phyloP scores from a whole-genome alignment of 352 stramenopile genomes.

The Bremia lactucae region DNA sequence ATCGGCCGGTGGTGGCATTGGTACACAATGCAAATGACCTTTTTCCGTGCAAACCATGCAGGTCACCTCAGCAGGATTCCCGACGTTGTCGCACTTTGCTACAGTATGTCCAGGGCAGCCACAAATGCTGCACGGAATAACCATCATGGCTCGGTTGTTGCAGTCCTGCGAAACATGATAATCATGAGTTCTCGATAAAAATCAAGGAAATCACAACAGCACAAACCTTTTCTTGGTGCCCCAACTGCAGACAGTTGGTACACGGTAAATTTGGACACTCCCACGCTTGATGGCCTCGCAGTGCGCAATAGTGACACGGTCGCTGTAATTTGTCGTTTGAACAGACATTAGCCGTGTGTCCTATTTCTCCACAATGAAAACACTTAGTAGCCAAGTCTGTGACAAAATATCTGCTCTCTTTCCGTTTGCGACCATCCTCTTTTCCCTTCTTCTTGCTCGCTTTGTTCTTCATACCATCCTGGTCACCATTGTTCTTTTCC shows the following conservation, averaged over 20 bases:
- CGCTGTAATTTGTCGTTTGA: slow-evolving; percentile 60
- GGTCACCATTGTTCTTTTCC: slow-evolving; percentile 6
- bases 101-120: slow-evolving; percentile 43
- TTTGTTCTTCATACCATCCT: slow-evolving; percentile 7
- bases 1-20: slow-evolving; percentile 51
- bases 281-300: slow-evolving; percentile 61
- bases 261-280: slow-evolving; percentile 62
- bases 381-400: slow-evolving; percentile 78
- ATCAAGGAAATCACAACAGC: background rate
- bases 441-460: slow-evolving; percentile 16
- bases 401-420: slow-evolving; percentile 71
- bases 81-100: slow-evolving; percentile 29
- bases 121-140: slow-evolving; percentile 39
- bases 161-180: slow-evolving; percentile 28
- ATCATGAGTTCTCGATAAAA: background rate
- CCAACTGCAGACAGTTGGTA: slow-evolving; percentile 50
- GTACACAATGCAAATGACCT: slow-evolving; percentile 62
- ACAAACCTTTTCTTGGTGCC: slow-evolving; percentile 48
- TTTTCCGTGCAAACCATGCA: slow-evolving; percentile 67
- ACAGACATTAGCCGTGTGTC: slow-evolving; percentile 67
- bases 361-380: slow-evolving; percentile 74
- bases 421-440: slow-evolving; percentile 32
- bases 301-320: slow-evolving; percentile 72
- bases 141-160: slow-evolving; percentile 31
- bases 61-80: slow-evolving; percentile 22